These are phyloP conservation scores for Scheffersomyces cryptocercus DNA, from an alignment of 1,139 yeast genomes.

Conservation along the genomic window DNA sequence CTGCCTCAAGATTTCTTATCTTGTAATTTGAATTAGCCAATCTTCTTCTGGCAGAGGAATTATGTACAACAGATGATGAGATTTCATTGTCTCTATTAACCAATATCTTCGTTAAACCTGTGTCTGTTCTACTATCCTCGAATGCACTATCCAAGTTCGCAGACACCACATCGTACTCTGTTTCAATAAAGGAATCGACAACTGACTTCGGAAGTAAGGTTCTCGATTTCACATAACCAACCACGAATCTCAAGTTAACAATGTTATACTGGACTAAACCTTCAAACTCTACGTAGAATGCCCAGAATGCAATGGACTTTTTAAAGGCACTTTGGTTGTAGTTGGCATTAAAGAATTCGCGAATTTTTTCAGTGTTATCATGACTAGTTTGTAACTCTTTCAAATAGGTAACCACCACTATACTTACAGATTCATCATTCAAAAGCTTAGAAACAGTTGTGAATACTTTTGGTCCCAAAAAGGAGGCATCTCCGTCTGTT, in stretches of 20 bases:
- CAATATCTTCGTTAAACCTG: constrained; percentile 14
- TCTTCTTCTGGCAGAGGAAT: constrained; percentile 24
- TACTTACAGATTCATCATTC: constrained; percentile 34
- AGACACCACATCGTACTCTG: constrained; percentile 17
- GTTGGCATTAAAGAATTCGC: constrained; percentile 45
- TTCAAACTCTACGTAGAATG: constrained; percentile 55
- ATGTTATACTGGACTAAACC: constrained; percentile 40
- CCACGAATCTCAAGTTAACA: constrained; percentile 41
- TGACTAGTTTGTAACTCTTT: constrained; percentile 6
- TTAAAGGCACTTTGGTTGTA: constrained; percentile 37
- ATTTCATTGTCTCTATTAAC: constrained; percentile 24
- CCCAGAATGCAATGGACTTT: constrained; percentile 55
- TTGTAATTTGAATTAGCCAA: constrained; percentile 22
- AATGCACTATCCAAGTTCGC: constrained; percentile 25
- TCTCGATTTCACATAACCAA: constrained; percentile 40
- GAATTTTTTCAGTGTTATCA: constrained; percentile 6
- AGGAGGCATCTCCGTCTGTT: not conserved
- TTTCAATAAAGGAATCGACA: constrained; percentile 38
- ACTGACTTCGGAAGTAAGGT: constrained; percentile 49
- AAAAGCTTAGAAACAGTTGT: constrained; percentile 15
- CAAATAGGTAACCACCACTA: constrained; percentile 25
- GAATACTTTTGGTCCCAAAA: constrained; percentile 11
- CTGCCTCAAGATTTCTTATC: constrained; percentile 14
- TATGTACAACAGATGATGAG: constrained; percentile 30
- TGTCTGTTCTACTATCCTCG: constrained; percentile 4